phyloP scores from a whole-genome alignment of 306 rosid species.

The Cucurbita ficifolia region DNA sequence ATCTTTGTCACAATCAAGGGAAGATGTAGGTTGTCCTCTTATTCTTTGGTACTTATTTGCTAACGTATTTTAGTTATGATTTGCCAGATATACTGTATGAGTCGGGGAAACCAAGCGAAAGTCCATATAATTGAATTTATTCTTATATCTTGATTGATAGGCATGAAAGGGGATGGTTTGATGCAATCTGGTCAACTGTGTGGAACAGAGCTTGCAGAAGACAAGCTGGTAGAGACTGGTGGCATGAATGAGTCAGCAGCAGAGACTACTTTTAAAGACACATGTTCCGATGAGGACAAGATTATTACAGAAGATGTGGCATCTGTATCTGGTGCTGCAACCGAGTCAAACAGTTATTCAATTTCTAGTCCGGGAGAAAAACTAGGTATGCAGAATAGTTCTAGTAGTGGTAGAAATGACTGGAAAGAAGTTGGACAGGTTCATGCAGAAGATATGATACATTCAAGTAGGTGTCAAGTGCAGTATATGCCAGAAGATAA shows the following conservation, averaged over 20 bases:
- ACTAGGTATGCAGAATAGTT: slow-evolving; percentile 10
- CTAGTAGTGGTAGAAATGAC: slow-evolving; percentile 23
- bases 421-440: slow-evolving; percentile 10
- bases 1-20: slow-evolving; percentile 38
- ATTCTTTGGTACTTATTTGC: slow-evolving; percentile 23
- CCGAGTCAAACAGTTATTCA: neutral
- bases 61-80: neutral
- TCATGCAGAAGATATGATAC: slow-evolving; percentile 12
- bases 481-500: slow-evolving; percentile 17
- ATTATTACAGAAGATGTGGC: slow-evolving; percentile 18
- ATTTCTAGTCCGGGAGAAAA: slow-evolving; percentile 17
- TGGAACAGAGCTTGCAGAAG: slow-evolving; percentile 29
- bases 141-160: slow-evolving; percentile 81
- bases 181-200: slow-evolving; percentile 20
- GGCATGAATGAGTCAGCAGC: slow-evolving; percentile 21
- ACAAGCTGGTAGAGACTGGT: slow-evolving; percentile 18
- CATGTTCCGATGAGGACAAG: slow-evolving; percentile 21
- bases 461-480: slow-evolving; percentile 19
- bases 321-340: slow-evolving; percentile 20
- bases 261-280: slow-evolving; percentile 17
- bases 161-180: slow-evolving; percentile 73
- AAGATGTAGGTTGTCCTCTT: slow-evolving; percentile 90
- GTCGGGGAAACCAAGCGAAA: slow-evolving; percentile 16
- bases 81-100: slow-evolving; percentile 15
- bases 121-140: slow-evolving; percentile 45